Conservation (phyloP, 2,329 filamentous ascomycete species). For the Diplodia scrobiculata region DNA sequence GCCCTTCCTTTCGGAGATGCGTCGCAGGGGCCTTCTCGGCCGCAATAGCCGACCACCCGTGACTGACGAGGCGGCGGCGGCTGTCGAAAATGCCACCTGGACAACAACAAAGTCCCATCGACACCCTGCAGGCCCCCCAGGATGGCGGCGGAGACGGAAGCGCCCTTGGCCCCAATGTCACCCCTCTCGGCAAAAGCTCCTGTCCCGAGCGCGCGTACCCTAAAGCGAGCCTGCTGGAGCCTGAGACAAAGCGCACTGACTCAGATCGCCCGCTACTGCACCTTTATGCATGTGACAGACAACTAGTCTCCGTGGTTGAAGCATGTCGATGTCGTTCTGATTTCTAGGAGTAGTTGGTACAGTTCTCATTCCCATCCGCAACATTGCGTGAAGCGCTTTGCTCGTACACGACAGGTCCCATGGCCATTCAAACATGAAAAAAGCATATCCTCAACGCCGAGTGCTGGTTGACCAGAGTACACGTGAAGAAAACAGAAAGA, state of each 20-base stretch:
- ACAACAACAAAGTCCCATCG: neutral
- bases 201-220: neutral
- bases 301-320: constrained; percentile 8
- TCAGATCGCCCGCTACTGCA: constrained; percentile 17
- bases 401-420: constrained; percentile 9
- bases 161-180: neutral
- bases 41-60: constrained; percentile 8
- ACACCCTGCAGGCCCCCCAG: neutral
- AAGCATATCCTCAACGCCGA: constrained; percentile 17
- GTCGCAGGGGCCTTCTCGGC: neutral
- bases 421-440: neutral
- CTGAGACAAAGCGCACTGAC: constrained; percentile 13
- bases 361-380: neutral
- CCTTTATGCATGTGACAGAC: constrained; percentile 5
- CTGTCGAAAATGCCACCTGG: neutral
- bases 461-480: constrained; percentile 15
- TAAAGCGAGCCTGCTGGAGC: constrained; percentile 4
- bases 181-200: neutral
- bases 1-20: constrained; percentile 22
- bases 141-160: constrained; percentile 13
- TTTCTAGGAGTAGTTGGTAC: constrained; percentile 24
- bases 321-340: constrained; percentile 14
- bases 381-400: constrained; percentile 3
- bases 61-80: neutral
- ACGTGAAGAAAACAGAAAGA: constrained; percentile 3